Base-by-base conservation (phyloP, 805 yeast genomes). In the baker's yeast (Saccharomyces cerevisiae) region DNA sequence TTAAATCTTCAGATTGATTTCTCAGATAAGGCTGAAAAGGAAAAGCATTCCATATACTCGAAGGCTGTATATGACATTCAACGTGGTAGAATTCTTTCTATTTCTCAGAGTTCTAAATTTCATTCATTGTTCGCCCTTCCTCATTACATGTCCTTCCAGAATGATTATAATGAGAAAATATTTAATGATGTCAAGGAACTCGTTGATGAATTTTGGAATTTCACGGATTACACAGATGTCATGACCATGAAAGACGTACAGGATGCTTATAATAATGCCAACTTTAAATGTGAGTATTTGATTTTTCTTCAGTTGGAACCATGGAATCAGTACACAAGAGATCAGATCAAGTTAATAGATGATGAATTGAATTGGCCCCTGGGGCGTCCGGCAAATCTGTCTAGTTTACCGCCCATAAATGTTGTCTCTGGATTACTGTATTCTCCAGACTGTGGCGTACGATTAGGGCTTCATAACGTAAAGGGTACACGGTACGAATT, bases 391-490 rank as follows among this genome's bases (percentile, higher is more conserved):
- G 77, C 83, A 14, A 76, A 78, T 17, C 59, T 72, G 27, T 60
- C 70, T 11, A 55, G 63, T 1, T 65, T 84, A 4, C 97, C 97
- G 0, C 62, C 68, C 0, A 59, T 91, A 17, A 71, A 71, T 31
- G 62, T 91, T 9, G 67, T 77, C 1, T 70, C 77, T 10, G 89
- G 85, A 6, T 57, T 89, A 13, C 55, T 89, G 21, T 90, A 87
- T 63, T 89, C 96, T 0, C 97, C 97, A 0, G 96, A 91, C 65
- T 91, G 98, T 73, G 96, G 91, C 0, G 64, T 85, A 2, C 65
- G 79, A 2, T 56, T 88, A 4, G 66, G 70, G 5, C 46, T 79
- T 6, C 66, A 67, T 6, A 58, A 63, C 6, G 68, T 73, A 2
- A 53, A 54, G 13, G 97, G 97, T 1, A 70, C 78, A n/a, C 79